A percentile compares a stretch with the other conserved stretches of the same genome.
Evolutionary conservation across 345 rosid genomes (phyloP).

Genomic region (Limnanthes douglasii): DNA sequence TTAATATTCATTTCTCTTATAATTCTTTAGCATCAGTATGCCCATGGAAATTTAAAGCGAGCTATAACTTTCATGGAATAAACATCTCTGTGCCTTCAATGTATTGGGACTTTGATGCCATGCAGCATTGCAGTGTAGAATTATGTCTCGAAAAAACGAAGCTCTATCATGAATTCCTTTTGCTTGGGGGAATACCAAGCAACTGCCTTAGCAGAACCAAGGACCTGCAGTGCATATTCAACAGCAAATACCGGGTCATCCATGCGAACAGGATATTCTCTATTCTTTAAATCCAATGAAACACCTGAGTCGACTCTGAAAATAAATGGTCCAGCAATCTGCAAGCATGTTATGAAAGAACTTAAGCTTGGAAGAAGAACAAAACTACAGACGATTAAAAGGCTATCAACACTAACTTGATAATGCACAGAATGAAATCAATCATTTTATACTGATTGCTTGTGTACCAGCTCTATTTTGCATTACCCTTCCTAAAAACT

Average conservation of each 20-base stretch:
- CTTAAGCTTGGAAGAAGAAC: constrained; percentile 9
- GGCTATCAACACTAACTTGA: too few relatives aligned
- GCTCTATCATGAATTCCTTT: constrained; percentile 76
- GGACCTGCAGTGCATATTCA: constrained; percentile 81
- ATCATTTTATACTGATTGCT: too few relatives aligned
- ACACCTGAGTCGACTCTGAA: constrained; percentile 68
- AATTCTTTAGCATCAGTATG: too few relatives aligned
- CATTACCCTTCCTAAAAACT: too few relatives aligned
- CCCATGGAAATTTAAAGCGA: too few relatives aligned
- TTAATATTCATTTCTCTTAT: too few relatives aligned
- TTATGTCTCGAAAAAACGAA: constrained; percentile 61
- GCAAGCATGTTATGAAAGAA: constrained; percentile 12
- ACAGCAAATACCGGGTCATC: constrained; percentile 61
- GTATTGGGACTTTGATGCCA: too few relatives aligned
- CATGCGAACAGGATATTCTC: constrained; percentile 19
- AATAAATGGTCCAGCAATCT: constrained; percentile 90
- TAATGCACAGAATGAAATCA: too few relatives aligned
- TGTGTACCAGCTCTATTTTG: too few relatives aligned
- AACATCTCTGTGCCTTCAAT: too few relatives aligned
- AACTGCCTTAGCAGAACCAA: constrained; percentile 77
- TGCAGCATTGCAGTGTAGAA: constrained; percentile 2
- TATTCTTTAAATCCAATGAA: constrained; percentile 33
- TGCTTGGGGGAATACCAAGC: constrained; percentile 90
- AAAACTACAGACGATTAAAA: too few relatives aligned
- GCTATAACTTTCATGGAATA: too few relatives aligned